These are phyloP conservation scores for Calonectria pteridis DNA, from an alignment of 2,329 filamentous ascomycete genomes.

Conservation along the genomic window DNA sequence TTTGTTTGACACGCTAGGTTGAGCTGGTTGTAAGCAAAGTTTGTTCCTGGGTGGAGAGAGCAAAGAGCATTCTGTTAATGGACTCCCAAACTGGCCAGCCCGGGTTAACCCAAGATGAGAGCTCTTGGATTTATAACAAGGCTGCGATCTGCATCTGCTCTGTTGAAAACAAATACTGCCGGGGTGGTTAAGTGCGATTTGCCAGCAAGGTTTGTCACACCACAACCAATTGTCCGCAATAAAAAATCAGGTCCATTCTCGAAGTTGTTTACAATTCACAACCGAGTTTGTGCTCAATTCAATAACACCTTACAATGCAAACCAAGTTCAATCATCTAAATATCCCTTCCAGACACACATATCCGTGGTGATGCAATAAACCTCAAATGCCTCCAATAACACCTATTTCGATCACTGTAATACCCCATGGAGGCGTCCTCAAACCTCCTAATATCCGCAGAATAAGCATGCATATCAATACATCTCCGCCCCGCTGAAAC, in stretches of 20 bases:
- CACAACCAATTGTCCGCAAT: neutral
- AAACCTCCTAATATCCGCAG: slow-evolving; percentile 17
- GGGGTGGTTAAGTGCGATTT: neutral
- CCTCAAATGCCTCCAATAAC: neutral
- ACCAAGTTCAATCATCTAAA: neutral
- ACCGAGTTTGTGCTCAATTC: neutral
- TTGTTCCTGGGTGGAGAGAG: neutral
- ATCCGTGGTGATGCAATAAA: neutral
- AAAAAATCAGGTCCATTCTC: neutral
- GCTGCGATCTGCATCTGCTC: neutral
- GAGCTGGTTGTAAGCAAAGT: neutral
- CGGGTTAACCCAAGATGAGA: neutral
- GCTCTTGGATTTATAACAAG: neutral
- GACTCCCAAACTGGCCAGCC: neutral
- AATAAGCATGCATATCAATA: slow-evolving; percentile 27
- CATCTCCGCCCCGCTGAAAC: slow-evolving; percentile 62
- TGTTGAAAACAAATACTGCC: neutral
- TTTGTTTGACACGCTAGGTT: neutral
- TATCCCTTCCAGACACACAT: neutral
- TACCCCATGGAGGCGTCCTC: neutral
- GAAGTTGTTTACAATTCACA: neutral
- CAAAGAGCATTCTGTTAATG: neutral
- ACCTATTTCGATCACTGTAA: neutral
- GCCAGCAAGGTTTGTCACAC: neutral
- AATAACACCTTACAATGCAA: neutral